A percentile compares a stretch with the other conserved stretches of the same genome.
Evolutionary conservation across 108 stramenopile species (phyloP).

Genomic region (Cafeteria roenbergensis): DNA sequence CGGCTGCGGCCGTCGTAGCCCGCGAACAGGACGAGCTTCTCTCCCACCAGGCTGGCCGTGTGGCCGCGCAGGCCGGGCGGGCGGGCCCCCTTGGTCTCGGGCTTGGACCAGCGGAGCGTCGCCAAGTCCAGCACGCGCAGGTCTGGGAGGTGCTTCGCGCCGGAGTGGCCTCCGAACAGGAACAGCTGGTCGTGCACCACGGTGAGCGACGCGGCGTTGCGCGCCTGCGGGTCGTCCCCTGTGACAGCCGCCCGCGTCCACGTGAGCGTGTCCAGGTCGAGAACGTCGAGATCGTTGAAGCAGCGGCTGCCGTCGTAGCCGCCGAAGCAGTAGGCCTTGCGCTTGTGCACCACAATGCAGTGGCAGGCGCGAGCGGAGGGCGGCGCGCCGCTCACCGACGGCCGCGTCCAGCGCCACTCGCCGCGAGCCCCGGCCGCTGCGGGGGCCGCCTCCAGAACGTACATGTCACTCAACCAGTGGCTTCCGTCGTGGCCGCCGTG

Average conservation of each 20-base stretch:
- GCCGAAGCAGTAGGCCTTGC: conserved; percentile 70
- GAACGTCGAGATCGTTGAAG: conserved; percentile 74
- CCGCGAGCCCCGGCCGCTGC: too few relatives aligned
- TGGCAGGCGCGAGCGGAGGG: conserved; percentile 82
- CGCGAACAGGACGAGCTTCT: conserved; percentile 67
- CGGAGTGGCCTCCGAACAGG: conserved; percentile 5
- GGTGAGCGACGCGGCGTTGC: not conserved
- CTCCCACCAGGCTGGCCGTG: conserved; percentile 23
- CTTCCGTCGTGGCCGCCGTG: conserved; percentile 73
- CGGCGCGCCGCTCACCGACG: conserved; percentile 22
- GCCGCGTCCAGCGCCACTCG: conserved; percentile 17
- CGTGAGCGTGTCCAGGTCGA: conserved; percentile 68
- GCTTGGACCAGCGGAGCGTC: not conserved
- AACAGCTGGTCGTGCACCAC: not conserved
- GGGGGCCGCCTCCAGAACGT: conserved; percentile 62
- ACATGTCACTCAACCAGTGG: conserved; percentile 76
- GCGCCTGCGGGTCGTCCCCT: not conserved
- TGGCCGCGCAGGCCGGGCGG: conserved; percentile 15
- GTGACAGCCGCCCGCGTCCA: conserved; percentile 40
- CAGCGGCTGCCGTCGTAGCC: conserved; percentile 70
- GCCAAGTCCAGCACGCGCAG: not conserved
- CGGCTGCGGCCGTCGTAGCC: conserved; percentile 79
- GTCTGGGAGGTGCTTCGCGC: not conserved
- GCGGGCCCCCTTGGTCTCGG: not conserved
- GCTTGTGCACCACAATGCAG: conserved; percentile 68